phyloP scores from a whole-genome alignment of 106 monocot genomes.

The Apostasia ramifera region DNA sequence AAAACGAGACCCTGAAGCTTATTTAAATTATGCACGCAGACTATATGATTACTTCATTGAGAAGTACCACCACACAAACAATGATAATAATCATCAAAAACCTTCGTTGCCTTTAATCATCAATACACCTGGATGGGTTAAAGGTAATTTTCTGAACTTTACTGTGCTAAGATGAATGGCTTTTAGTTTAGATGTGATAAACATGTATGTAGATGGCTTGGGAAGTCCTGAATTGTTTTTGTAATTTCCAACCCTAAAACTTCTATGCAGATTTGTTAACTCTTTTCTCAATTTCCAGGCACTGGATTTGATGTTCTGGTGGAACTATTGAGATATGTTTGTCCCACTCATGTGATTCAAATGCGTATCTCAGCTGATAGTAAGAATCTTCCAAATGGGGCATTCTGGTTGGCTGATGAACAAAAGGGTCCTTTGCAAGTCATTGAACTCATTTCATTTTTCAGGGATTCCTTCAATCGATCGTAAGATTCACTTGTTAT shows the following conservation, averaged over 20 bases:
- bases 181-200: not conserved
- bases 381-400: slow-evolving; percentile 77
- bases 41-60: slow-evolving; percentile 70
- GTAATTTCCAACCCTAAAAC: not conserved
- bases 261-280: not conserved
- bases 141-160: slow-evolving; percentile 43
- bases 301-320: slow-evolving; percentile 80
- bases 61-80: slow-evolving; percentile 25
- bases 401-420: slow-evolving; percentile 60
- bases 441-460: slow-evolving; percentile 33
- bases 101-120: slow-evolving; percentile 59
- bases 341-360: slow-evolving; percentile 65
- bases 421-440: slow-evolving; percentile 19
- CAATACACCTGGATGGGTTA: slow-evolving; percentile 97
- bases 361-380: slow-evolving; percentile 54
- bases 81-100: slow-evolving; percentile 13
- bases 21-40: slow-evolving; percentile 35
- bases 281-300: slow-evolving; percentile 32
- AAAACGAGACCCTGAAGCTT: slow-evolving; percentile 86
- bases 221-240: not conserved
- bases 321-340: slow-evolving; percentile 58
- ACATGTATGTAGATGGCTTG: not conserved
- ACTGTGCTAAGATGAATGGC: not conserved
- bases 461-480: slow-evolving; percentile 30
- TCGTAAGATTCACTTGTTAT: slow-evolving; percentile 40